A percentile compares a stretch with the other conserved stretches of the same genome.
Conservation (phyloP, 2,329 filamentous ascomycete genomes). For the Alternaria dauci region DNA sequence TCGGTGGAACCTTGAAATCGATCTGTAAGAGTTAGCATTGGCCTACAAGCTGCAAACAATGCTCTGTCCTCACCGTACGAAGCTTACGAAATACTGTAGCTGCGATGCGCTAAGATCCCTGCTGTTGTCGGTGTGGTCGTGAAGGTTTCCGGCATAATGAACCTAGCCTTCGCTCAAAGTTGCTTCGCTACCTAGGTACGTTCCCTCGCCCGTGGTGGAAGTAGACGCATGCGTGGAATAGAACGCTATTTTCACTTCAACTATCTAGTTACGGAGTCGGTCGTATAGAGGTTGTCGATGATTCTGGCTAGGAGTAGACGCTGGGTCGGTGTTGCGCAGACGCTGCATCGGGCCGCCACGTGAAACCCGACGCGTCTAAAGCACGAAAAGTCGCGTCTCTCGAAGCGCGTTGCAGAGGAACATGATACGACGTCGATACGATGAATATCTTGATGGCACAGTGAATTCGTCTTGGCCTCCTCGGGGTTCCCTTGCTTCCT, state of each 20-base stretch:
- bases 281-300: neutral
- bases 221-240: fast-evolving
- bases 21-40: neutral
- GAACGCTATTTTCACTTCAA: fast-evolving
- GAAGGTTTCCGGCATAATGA: neutral
- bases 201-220: neutral
- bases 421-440: no score
- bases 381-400: neutral
- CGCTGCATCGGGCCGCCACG: neutral
- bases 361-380: neutral
- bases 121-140: neutral
- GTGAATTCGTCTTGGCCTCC: neutral
- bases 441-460: no score
- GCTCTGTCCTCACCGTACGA: neutral
- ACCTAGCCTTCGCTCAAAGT: neutral
- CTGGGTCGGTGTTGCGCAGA: no score
- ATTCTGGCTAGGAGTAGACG: no score
- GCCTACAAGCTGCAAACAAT: fast-evolving
- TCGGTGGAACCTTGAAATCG: neutral
- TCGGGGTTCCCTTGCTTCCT: no score
- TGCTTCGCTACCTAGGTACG: neutral
- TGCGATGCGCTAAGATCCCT: neutral
- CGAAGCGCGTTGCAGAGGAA: neutral
- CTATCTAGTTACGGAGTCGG: neutral
- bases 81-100: neutral